These are phyloP conservation scores for Rhynchosporium secalis DNA, from an alignment of 2,329 filamentous ascomycete species.

Conservation along the genomic window DNA sequence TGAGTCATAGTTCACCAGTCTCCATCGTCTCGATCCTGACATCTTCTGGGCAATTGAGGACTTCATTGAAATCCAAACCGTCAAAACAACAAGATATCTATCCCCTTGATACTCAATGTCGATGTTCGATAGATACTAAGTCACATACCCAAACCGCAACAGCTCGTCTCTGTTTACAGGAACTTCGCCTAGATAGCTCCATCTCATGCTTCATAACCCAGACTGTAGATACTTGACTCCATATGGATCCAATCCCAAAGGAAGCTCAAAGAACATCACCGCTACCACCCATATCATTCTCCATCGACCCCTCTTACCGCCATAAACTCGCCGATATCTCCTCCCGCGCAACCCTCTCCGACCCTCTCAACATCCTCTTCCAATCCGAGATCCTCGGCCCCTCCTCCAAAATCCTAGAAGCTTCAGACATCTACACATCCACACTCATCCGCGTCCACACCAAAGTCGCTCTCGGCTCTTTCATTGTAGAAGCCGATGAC, in stretches of 20 bases:
- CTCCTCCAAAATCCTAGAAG: background rate
- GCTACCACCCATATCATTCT: slow-evolving; percentile 4
- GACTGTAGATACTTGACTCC: background rate
- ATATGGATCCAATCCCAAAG: background rate
- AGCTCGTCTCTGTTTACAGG: background rate
- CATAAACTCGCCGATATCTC: slow-evolving; percentile 16
- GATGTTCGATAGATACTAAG: too few relatives aligned
- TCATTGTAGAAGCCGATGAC: slow-evolving; percentile 15
- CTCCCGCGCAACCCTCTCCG: slow-evolving; percentile 12
- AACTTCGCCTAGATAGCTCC: background rate
- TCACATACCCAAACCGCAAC: too few relatives aligned
- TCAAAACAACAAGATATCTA: too few relatives aligned
- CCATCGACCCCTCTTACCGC: slow-evolving; percentile 9
- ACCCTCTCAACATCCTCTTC: slow-evolving; percentile 13
- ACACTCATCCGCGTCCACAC: slow-evolving; percentile 12
- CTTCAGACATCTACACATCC: slow-evolving; percentile 2
- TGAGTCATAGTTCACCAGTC: too few relatives aligned
- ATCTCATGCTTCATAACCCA: background rate
- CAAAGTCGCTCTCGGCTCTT: slow-evolving; percentile 15
- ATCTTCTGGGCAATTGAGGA: too few relatives aligned
- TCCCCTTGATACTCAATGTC: too few relatives aligned
- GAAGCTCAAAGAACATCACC: background rate
- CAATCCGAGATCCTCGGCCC: slow-evolving; percentile 3
- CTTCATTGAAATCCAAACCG: too few relatives aligned
- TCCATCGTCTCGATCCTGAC: too few relatives aligned